phyloP scores from a whole-genome alignment of 2,329 filamentous ascomycete genomes.

The Sclerotinia nivalis region DNA sequence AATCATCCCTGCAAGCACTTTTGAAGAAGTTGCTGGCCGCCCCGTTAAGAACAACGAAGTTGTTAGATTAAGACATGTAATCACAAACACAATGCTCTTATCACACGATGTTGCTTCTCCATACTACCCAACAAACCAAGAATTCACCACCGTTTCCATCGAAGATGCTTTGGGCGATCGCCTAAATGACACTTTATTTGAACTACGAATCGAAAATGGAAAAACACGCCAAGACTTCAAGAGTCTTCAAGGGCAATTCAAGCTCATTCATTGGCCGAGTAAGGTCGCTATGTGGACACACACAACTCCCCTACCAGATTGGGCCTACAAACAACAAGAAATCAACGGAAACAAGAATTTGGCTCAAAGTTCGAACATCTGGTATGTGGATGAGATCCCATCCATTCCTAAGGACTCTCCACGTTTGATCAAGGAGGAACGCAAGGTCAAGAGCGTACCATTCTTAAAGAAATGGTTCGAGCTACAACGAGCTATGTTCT shows the following conservation, averaged over 20 bases:
- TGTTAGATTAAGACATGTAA: slow-evolving; percentile 81
- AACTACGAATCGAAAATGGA: slow-evolving; percentile 84
- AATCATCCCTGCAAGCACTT: slow-evolving; percentile 70
- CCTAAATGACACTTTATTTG: slow-evolving; percentile 87
- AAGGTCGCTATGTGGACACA: slow-evolving; percentile 99
- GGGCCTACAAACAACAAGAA: slow-evolving; percentile 95
- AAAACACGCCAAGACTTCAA: slow-evolving; percentile 84
- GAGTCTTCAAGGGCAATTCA: slow-evolving; percentile 90
- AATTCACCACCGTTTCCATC: slow-evolving; percentile 81
- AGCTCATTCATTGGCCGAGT: slow-evolving; percentile 89
- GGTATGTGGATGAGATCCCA: slow-evolving; percentile 91
- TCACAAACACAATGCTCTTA: slow-evolving; percentile 81
- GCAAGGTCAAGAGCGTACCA: slow-evolving; percentile 77
- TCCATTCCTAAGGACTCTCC: slow-evolving; percentile 68
- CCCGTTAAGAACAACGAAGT: slow-evolving; percentile 80
- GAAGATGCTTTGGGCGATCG: slow-evolving; percentile 74
- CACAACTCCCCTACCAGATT: slow-evolving; percentile 90
- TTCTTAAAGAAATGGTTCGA: slow-evolving; percentile 96
- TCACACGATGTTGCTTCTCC: slow-evolving; percentile 97
- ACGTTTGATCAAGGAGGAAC: slow-evolving; percentile 73
- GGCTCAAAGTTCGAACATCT: slow-evolving; percentile 85
- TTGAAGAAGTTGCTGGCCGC: slow-evolving; percentile 61
- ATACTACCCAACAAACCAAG: slow-evolving; percentile 95
- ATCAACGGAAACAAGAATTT: slow-evolving; percentile 99
- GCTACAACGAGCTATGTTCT: slow-evolving; percentile 97